Conservation (phyloP, 179 eudicot species). For the Carnegiea gigantea region DNA sequence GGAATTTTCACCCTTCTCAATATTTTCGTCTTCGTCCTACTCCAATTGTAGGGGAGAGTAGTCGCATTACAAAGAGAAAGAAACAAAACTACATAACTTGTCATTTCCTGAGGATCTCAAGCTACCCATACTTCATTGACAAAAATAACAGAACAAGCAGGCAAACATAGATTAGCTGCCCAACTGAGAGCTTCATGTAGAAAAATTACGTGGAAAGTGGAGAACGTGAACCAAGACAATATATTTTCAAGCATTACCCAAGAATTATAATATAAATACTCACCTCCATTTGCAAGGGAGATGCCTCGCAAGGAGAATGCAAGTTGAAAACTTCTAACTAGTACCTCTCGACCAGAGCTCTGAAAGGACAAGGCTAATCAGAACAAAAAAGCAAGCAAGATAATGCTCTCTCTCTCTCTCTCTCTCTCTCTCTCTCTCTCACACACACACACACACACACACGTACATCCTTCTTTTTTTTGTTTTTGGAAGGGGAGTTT, state of each 20-base stretch:
- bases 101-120: not conserved
- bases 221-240: not conserved
- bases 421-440: not conserved
- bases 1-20: not conserved
- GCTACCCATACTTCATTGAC: not conserved
- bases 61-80: constrained; percentile 1
- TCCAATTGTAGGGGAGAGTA: not conserved
- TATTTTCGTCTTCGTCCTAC: not conserved
- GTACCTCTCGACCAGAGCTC: constrained; percentile 76
- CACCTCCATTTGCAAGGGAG: constrained; percentile 80
- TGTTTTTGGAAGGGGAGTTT: not conserved
- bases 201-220: not conserved
- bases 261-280: not conserved
- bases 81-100: not conserved
- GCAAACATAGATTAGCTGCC: not conserved
- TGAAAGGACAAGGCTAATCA: constrained; percentile 28
- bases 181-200: not conserved
- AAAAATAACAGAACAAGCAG: not conserved
- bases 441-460: too few relatives aligned
- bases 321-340: constrained; percentile 89
- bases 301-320: constrained; percentile 83
- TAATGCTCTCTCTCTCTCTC: not conserved
- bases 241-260: not conserved
- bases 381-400: not conserved
- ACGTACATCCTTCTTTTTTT: not conserved